Percentiles rank a stretch among this genome's conserved stretches.
phyloP scores from a whole-genome alignment of 129 eudicot genomes.

The Arctium minus region DNA sequence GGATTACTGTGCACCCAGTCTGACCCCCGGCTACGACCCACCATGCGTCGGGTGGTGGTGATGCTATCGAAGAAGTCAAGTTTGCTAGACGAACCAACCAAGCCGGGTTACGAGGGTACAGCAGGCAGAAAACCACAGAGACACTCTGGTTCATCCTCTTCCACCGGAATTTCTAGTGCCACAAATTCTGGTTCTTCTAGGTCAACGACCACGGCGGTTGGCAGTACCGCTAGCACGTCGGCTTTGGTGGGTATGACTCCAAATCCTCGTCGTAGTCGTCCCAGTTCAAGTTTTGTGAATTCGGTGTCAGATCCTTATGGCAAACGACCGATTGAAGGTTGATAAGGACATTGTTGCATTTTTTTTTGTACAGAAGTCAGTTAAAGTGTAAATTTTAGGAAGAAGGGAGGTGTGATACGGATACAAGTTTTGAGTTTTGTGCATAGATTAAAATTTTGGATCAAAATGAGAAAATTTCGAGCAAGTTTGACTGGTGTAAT shows the following conservation, averaged over 20 bases:
- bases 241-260: slow-evolving; percentile 16
- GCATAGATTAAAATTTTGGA: background rate
- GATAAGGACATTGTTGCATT: slow-evolving; percentile 20
- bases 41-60: slow-evolving; percentile 66
- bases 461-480: background rate
- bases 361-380: slow-evolving; percentile 27
- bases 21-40: slow-evolving; percentile 69
- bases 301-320: slow-evolving; percentile 48
- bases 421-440: slow-evolving; percentile 11
- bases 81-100: slow-evolving; percentile 61
- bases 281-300: slow-evolving; percentile 5
- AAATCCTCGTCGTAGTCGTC: slow-evolving; percentile 7
- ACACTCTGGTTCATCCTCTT: slow-evolving; percentile 34
- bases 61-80: slow-evolving; percentile 61
- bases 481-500: background rate
- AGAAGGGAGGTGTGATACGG: slow-evolving; percentile 3
- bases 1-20: slow-evolving; percentile 77
- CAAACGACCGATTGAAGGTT: slow-evolving; percentile 48
- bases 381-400: slow-evolving; percentile 1
- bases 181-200: slow-evolving; percentile 29
- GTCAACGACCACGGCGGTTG: slow-evolving; percentile 35
- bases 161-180: slow-evolving; percentile 34
- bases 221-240: slow-evolving; percentile 36
- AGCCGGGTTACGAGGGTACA: slow-evolving; percentile 67
- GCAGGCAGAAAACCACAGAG: slow-evolving; percentile 47